These are phyloP conservation scores for Parmelia sp. DNA, from an alignment of 495 filamentous ascomycete species.

Conservation along the genomic window DNA sequence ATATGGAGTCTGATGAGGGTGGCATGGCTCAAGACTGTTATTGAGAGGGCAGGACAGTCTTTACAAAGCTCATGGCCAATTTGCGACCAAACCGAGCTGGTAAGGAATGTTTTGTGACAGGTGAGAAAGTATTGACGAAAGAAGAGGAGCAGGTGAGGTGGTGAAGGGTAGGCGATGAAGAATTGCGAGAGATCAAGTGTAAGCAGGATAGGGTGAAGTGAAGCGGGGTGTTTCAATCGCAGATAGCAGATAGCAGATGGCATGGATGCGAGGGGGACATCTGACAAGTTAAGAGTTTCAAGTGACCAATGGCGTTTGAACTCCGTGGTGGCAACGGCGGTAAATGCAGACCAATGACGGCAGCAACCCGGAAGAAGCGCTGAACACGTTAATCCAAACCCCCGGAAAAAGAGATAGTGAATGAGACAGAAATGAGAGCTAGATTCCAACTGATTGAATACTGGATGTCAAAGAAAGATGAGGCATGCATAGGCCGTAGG, in stretches of 20 bases:
- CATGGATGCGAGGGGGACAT: background rate
- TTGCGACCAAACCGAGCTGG: background rate
- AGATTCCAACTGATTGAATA: background rate
- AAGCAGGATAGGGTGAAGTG: background rate
- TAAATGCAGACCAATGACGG: background rate
- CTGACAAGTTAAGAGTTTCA: background rate
- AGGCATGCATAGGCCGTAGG: background rate
- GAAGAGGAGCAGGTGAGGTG: background rate
- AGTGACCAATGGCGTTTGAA: background rate
- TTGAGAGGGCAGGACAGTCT: background rate
- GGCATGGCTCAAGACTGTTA: background rate
- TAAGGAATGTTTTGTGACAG: background rate
- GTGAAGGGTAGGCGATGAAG: background rate
- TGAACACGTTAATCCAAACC: background rate
- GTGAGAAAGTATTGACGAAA: background rate
- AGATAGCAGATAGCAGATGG: background rate
- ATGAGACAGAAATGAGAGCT: background rate
- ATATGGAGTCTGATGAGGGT: conserved; percentile 12
- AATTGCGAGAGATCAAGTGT: background rate
- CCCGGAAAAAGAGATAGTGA: background rate
- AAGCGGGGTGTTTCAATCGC: background rate
- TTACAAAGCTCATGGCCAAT: background rate
- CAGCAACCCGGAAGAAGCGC: background rate
- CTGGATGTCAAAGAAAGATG: background rate
- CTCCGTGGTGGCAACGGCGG: conserved; percentile 1